Evolutionary conservation across 1,284 basidiomycete genomes (phyloP).

Genomic region (Pseudozyma sp.): DNA sequence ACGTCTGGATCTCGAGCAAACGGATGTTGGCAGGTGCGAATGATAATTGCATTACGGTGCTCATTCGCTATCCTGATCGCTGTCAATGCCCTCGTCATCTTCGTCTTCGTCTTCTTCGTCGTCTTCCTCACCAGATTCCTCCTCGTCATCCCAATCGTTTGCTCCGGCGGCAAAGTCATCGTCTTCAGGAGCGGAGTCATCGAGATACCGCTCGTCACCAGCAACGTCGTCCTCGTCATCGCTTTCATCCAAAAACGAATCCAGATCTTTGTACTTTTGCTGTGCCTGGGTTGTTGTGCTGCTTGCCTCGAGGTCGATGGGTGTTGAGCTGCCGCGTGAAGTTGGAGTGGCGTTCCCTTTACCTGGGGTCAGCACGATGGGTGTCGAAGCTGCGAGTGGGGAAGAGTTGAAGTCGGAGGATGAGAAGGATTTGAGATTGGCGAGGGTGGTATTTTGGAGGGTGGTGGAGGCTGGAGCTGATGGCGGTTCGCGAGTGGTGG

Average conservation of each 20-base stretch:
- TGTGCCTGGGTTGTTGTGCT: slow-evolving; percentile 12
- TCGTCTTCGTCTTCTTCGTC: slow-evolving; percentile 24
- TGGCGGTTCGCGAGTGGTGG: slow-evolving; percentile 33
- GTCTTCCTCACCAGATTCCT: slow-evolving; percentile 21
- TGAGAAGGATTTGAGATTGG: slow-evolving; percentile 46
- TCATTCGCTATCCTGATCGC: slow-evolving; percentile 21
- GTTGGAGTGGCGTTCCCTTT: slow-evolving; percentile 13
- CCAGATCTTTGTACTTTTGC: slow-evolving; percentile 60
- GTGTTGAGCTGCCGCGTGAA: slow-evolving; percentile 19
- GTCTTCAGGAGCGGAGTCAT: slow-evolving; percentile 56
- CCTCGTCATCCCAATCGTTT: slow-evolving; percentile 22
- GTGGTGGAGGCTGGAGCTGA: slow-evolving; percentile 9
- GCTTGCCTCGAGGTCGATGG: slow-evolving; percentile 35
- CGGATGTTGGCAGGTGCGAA: neutral
- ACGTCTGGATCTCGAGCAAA: neutral
- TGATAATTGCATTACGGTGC: neutral
- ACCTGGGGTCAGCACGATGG: slow-evolving; percentile 20
- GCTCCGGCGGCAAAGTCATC: slow-evolving; percentile 43
- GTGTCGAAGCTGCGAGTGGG: slow-evolving; percentile 1
- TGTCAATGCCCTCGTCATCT: slow-evolving; percentile 18
- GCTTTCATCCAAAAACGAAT: slow-evolving; percentile 62
- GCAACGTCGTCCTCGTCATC: slow-evolving; percentile 49
- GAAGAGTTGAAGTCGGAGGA: slow-evolving; percentile 28
- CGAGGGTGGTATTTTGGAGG: slow-evolving; percentile 23
- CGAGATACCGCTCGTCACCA: slow-evolving; percentile 25